A percentile compares a stretch with the other conserved stretches of the same genome.
These are phyloP conservation scores for Talaromyces thailandensis DNA, from an alignment of 495 filamentous ascomycete genomes.

Conservation along the genomic window DNA sequence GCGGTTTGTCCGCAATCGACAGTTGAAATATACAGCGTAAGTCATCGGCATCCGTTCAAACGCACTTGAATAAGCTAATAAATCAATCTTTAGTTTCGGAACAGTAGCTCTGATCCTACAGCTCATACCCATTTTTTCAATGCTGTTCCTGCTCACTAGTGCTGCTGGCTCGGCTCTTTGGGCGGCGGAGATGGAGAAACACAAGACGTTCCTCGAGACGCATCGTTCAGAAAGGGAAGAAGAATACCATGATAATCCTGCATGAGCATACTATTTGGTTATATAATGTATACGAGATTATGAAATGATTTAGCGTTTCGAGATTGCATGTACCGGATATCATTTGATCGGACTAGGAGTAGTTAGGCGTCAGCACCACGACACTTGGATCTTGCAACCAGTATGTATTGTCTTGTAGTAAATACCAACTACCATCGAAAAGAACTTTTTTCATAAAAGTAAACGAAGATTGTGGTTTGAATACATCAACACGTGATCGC, in stretches of 20 bases:
- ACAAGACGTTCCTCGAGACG: conserved; percentile 22
- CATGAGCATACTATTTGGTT: conserved; percentile 10
- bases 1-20: conserved; percentile 37
- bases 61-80: background rate
- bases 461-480: background rate
- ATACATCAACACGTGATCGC: background rate
- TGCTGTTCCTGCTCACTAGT: conserved; percentile 60
- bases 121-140: conserved; percentile 52
- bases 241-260: conserved; percentile 20
- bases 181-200: conserved; percentile 49
- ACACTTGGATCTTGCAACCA: no score
- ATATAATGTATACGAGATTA: conserved; percentile 13
- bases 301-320: background rate
- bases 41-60: conserved; percentile 14
- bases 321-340: background rate
- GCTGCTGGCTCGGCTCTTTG: conserved; percentile 55
- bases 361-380: background rate
- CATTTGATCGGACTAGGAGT: background rate
- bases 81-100: conserved; percentile 38
- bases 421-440: no score
- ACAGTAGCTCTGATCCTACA: conserved; percentile 52
- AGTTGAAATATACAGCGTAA: conserved; percentile 55
- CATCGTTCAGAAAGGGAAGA: conserved; percentile 12
- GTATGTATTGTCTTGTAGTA: no score
- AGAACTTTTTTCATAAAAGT: no score